Base-by-base conservation (phyloP, 2,329 filamentous ascomycete species). In the Myrmaecium sp. region DNA sequence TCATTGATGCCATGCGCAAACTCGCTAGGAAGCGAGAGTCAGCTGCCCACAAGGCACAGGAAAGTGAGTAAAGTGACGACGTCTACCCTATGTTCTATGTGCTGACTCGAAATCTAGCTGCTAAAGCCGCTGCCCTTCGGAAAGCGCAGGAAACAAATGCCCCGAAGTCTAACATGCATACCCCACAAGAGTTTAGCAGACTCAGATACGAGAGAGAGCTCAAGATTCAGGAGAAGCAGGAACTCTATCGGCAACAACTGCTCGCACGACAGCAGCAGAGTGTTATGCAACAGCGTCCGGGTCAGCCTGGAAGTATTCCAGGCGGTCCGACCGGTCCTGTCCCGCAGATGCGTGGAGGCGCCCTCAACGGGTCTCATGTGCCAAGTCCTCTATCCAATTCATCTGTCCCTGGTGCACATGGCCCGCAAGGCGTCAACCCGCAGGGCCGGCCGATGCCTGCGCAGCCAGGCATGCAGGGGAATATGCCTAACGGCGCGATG, bases 1-100 rank as follows among this genome's bases (percentile, higher is more conserved):
- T 95, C 41, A 74, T 98, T 38, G 86, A 95, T 52, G 80, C 80
- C 3, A 94, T 95, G 81, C 71, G 84, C 21, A 98, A 95, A 49
- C 53, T 93, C 25, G 84, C 84, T 1, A 91, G 93, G 61, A 95
- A 94, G 54, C 71, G 86, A 14, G 89, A 98, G 54, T 77, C 78
- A 7, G 66, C 70, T 14, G 59, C 72, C 15, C 82, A 89, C 46
- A 95, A 95, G 57, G 80, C 89, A 46, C 78, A 86, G 44, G 82
- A 94, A 46, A 63, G 61, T 63, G 51, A 47, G 51, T 33, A 21
- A 12, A 13, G 14, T 4, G 7, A 24, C n/a, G 20, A n/a, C 14
- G 12, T 21, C 14, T 35, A 15, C 14, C 25, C 21, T 14, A 32
- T n/a, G 8, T 25, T 17, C 10, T 14, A 21, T 25, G 13, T 23